Base-by-base conservation (phyloP, 139 green algal genomes). In the Tetradesmus obliquus region DNA sequence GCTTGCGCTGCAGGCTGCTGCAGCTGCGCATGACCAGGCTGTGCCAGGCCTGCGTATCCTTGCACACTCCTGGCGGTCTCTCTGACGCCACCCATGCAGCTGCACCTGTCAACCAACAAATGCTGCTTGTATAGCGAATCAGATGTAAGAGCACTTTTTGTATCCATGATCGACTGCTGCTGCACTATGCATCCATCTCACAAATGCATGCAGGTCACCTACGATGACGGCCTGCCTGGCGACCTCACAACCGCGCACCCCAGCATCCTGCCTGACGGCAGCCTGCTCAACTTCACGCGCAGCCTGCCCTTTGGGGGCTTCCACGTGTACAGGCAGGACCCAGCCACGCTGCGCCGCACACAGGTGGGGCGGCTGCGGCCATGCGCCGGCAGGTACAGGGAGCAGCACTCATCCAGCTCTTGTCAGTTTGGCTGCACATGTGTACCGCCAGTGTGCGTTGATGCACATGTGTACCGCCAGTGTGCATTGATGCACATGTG, bases 241-340 rank as follows among this genome's bases (percentile, higher is more conserved):
- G 92, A 96, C 87, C 89, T 98, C 2, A 96, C 94, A 32, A 97
- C 95, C 0, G 97, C 97, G 0, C 97, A 98, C 87, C 95, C 96
- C 7, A 95, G 88, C 54, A 58, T 94, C 2, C 24, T 96, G 86
- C 85, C 90, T 3, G 88, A 95, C 72, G 96, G 96, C 20, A 90
- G 62, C 20, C 79, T 97, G 0, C 54, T 97, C 83, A 98, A 98
- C 94, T 95, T 98, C 84, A 90, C 91, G 5, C 94, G 88, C n/a
- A 91, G 82, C 22, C 84, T 95, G 9, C 94, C 94, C 0, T 87
- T 92, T 79, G 94, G 94, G 13, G 94, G 93, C 51, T 94, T 92
- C 82, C 86, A 95, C 62, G 88, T 96, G 12, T 95, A 91, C 91
- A 89, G 32, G 45, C 89, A 92, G 88, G 91, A 96, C 86, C 83